Base-by-base conservation (phyloP, 768 basidiomycete genomes). In the Candolleomyces efflorescens region DNA sequence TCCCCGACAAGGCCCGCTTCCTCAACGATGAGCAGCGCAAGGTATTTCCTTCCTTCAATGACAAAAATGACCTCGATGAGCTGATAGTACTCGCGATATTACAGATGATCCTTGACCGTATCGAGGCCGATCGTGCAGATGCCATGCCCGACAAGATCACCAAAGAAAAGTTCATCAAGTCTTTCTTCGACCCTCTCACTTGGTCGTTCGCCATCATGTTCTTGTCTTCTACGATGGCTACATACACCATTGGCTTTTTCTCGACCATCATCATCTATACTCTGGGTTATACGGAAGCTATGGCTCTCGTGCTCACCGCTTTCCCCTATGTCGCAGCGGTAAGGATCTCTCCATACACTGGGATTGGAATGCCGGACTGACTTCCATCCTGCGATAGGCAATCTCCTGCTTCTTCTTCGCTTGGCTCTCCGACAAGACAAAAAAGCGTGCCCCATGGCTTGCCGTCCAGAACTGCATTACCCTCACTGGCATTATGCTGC, bases 131-230 rank as follows among this genome's bases (percentile, higher is more conserved):
- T 60, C 66, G 74, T 47, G 70, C 70, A 3, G 75, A 77, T 59
- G 66, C 74, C 48, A 53, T 75, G 20, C 69, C 74, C 0, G 74
- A 76, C 58, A 36, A 68, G 22, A 65, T 75, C 54, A 73, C 68
- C 1, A 45, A 49, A 36, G 17, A 46, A 12, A 75, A 75, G 56
- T 55, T 77, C 22, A 18, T 71, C 43, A 63, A 66, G 48, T 72
- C 75, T 56, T 59, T 77, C 18, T 55, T 64, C 23, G 75, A 78
- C 58, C 73, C 71, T 65, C 68, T 68, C 27, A 51, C 74, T 9
- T 76, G 74, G 75, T 68, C 67, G 41, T 73, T 45, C 67, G 74
- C 69, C 5, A 53, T 75, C 26, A 75, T 78, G 75, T 74, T 75
- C 57, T 63, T 75, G 66, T 68, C 67, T 38, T 62, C 71, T 9